A percentile compares a stretch with the other conserved stretches of the same genome.
These are phyloP conservation scores for Pterocarpus macrocarpus DNA, from an alignment of 306 rosid species.

Conservation along the genomic window DNA sequence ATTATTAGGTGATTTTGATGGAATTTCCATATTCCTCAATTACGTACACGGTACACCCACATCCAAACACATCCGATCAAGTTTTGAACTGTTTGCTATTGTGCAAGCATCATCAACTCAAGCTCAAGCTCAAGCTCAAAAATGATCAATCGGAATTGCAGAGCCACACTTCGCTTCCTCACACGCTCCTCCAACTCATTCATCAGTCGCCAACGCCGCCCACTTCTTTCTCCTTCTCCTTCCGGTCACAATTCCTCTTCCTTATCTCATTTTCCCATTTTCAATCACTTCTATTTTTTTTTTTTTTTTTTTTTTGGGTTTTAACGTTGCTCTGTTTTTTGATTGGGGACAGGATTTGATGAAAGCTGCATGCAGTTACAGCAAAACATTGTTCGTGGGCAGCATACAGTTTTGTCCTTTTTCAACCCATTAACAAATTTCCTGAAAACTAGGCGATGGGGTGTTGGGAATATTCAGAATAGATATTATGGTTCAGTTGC, in stretches of 20 bases:
- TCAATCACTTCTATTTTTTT: neutral
- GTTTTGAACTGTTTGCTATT: neutral
- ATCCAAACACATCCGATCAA: neutral
- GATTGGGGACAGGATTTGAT: conserved; percentile 12
- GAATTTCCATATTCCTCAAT: neutral
- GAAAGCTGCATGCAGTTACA: conserved; percentile 28
- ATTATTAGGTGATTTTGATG: neutral
- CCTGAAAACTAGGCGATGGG: conserved; percentile 29
- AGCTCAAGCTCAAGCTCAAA: neutral
- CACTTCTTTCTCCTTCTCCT: conserved; percentile 37
- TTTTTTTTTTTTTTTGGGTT: neutral
- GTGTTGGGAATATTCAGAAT: conserved; percentile 49
- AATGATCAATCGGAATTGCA: conserved; percentile 64
- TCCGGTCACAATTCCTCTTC: conserved; percentile 40
- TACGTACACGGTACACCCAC: neutral
- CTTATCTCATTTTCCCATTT: neutral
- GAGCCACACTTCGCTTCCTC: conserved; percentile 53
- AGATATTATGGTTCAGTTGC: conserved; percentile 59
- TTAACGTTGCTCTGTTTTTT: neutral
- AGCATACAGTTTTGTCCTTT: conserved; percentile 41
- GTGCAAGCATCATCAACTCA: neutral
- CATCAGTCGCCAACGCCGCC: conserved; percentile 40
- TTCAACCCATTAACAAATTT: conserved; percentile 41
- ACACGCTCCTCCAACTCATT: conserved; percentile 41
- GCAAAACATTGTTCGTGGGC: conserved; percentile 10